A percentile compares a stretch with the other conserved stretches of the same genome.
Conservation (phyloP, 225 moss, liverwort and hornwort genomes). For the Ulota crispa region DNA sequence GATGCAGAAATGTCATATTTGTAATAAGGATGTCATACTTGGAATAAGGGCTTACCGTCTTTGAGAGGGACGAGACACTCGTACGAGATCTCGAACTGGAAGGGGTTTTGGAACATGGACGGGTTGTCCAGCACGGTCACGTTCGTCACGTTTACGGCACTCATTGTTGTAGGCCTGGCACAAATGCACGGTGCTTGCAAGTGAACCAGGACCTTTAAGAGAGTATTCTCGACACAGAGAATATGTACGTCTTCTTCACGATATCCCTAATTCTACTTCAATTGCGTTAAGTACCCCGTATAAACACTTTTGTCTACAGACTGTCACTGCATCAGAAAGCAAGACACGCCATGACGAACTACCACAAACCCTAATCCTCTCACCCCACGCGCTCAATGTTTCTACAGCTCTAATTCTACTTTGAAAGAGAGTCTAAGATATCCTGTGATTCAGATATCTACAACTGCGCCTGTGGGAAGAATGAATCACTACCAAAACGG, state of each 20-base stretch:
- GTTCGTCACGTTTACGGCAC: conserved; percentile 87
- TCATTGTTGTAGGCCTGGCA: conserved; percentile 44
- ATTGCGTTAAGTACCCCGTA: too few species aligned
- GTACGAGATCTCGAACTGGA: conserved; percentile 90
- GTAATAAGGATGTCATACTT: too few species aligned
- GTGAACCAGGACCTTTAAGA: background rate
- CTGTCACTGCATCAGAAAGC: background rate
- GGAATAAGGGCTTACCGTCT: conserved; percentile 51
- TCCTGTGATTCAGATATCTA: background rate
- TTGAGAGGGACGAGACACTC: conserved; percentile 85
- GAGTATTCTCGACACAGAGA: background rate
- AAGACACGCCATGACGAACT: background rate
- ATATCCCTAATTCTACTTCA: background rate
- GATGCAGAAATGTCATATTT: background rate
- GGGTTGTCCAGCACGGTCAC: conserved; percentile 92
- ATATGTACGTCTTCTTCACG: background rate
- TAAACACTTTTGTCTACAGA: background rate
- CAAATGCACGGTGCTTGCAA: background rate
- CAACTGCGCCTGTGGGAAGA: fast-evolving
- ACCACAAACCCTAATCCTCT: background rate
- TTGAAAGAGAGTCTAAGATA: background rate
- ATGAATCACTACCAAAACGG: fast-evolving
- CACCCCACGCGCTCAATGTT: too few species aligned
- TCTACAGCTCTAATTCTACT: background rate
- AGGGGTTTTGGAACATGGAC: conserved; percentile 84